A percentile compares a stretch with the other conserved stretches of the same genome.
Evolutionary conservation across 2,329 filamentous ascomycete species (phyloP).

Genomic region (Gliomastix tumulicola): DNA sequence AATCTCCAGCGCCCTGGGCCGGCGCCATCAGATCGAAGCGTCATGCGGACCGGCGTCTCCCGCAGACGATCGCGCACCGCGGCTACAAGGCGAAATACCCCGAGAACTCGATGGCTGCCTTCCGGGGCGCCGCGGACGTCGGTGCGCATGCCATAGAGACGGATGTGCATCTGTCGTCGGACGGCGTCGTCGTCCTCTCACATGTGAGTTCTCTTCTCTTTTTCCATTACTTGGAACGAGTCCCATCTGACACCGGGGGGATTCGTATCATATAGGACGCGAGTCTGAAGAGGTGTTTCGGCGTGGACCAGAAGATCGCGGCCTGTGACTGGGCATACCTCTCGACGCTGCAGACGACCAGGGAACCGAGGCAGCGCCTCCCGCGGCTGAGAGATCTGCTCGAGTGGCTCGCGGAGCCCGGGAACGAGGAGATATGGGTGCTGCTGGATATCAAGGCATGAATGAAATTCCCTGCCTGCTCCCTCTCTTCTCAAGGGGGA

Average conservation of each 20-base stretch:
- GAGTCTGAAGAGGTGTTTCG: conserved; percentile 75
- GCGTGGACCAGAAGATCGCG: conserved; percentile 61
- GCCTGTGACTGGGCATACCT: conserved; percentile 75
- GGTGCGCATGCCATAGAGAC: conserved; percentile 82
- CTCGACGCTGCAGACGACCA: conserved; percentile 57
- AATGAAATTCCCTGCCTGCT: too few relatives aligned
- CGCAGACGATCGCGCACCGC: conserved; percentile 71
- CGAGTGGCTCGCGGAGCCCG: conserved; percentile 59
- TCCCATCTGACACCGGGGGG: too few relatives aligned
- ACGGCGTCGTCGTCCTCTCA: conserved; percentile 78
- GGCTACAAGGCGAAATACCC: conserved; percentile 73
- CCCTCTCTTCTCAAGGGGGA: too few relatives aligned
- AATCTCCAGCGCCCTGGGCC: conserved; percentile 26
- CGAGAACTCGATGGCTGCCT: conserved; percentile 81
- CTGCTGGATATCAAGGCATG: conserved; percentile 81
- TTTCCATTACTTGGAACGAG: background rate
- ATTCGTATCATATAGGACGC: conserved; percentile 51
- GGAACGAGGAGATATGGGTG: conserved; percentile 65
- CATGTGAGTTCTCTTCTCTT: conserved; percentile 47
- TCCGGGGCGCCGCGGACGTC: conserved; percentile 63
- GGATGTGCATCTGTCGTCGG: conserved; percentile 75
- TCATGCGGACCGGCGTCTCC: conserved; percentile 29
- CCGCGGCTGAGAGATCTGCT: conserved; percentile 69
- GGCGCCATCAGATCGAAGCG: conserved; percentile 19
- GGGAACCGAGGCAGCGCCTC: conserved; percentile 64